Base-by-base conservation (phyloP, 768 basidiomycete species). In the Dendrothele bispora region DNA sequence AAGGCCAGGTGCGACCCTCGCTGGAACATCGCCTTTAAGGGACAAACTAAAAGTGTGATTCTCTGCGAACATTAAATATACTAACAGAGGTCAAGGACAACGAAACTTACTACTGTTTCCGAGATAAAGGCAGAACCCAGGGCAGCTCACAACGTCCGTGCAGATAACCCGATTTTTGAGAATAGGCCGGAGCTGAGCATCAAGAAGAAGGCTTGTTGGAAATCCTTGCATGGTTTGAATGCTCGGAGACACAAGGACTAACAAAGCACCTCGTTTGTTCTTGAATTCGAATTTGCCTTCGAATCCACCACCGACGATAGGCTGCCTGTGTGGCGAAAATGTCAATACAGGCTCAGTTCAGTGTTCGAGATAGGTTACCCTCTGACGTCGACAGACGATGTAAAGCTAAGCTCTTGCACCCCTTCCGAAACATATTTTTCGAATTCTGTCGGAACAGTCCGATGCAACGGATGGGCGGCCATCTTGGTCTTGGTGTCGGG, bases 101-200 rank as follows among this genome's bases (percentile, higher is more conserved):
- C 10, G 15, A 7, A 29, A 45, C 43, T 30, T 20, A 45, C 43
- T 18, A 29, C 20, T 45, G 15, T 29, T 30, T 29, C 18, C n/a
- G 43, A 45, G 43, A 22, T 45, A 45, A 17, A 45, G 25, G 21
- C 26, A 45, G 29, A 45, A 45, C n/a, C 12, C 43, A 7, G 43
- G 43, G 25, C 43, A 45, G 17, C 28, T 30, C 15, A 35, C 32
- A 29, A 45, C 43, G 27, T 45, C 43, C 10, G 43, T 45, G 27
- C 43, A 45, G 32, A 45, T 21, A 7, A 21, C 43, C 14, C 18
- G 17, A 32, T 32, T 32, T 35, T 45, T 45, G 10, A 45, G 28
- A 15, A 45, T 25, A 6, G 25, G 12, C 17, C 20, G 17, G 43
- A 30, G 18, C 7, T 18, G 43, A n/a, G 18, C 24, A n/a, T 29